Evolutionary conservation across 2,329 filamentous ascomycete genomes (phyloP), one percentile per base, ranked within the genome.

Genomic region (Neofusicoccum ribis): DNA sequence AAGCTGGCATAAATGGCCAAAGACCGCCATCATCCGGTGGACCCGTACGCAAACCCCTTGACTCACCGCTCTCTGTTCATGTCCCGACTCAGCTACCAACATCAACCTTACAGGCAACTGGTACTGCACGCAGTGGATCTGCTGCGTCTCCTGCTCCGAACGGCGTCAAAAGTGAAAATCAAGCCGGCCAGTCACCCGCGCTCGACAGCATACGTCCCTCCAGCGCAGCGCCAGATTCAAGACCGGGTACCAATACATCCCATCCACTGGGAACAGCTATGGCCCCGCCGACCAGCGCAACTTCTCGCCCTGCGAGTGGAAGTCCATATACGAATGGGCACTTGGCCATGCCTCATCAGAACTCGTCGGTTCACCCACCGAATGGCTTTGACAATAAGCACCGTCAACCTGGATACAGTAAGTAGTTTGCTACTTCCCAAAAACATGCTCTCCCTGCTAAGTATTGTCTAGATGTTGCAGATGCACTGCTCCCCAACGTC

Each of bases 1-100:
- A 80, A 68, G 79, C 84, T 49, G 83, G 82, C 66, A 80, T 83
- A 71, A 81, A 80, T 63, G 79, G 77, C 37, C 71, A 73, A 20
- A 66, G 69, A 36, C 71, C 70, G 58, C 67, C 73, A 67, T 63
- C 69, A 66, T 67, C 68, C 36, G 68, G 70, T 70, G 70, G 66
- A 56, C 15, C 71, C 73, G 37, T 75, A 77, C 69, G 68, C 70
- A 65, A 58, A 7, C 41, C 41, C 41, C 31, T 27, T 36, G 11
- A 27, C 34, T 62, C 67, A 36, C n/a, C 34, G 6, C 39, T 54
- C 11, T 46, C 72, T 60, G 67, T 72, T 69, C 66, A 49, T 47
- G 8, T n/a, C 15, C 37, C 27, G 7, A 9, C 20, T 8, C 39
- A 58, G 46, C 15, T 39, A 37, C 59, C 47, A 8, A 66, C 60